These are phyloP conservation scores for Calycina herbarum DNA, from an alignment of 2,329 filamentous ascomycete species.

Conservation along the genomic window DNA sequence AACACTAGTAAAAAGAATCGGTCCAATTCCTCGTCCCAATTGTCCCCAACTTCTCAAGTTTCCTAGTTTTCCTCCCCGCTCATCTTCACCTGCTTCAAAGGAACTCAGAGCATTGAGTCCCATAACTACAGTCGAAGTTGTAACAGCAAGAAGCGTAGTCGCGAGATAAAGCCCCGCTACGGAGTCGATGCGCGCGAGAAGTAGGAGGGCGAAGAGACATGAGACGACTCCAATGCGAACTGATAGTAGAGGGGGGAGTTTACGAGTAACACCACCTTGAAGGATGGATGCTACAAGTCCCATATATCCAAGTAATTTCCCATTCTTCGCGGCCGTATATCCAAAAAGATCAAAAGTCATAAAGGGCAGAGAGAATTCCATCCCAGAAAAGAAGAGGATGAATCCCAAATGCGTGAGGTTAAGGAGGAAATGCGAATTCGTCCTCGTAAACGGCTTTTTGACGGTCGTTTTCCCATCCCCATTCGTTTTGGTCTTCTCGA, in stretches of 20 bases:
- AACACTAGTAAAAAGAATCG: conserved; percentile 86
- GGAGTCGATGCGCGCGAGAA: conserved; percentile 70
- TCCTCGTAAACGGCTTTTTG: conserved; percentile 42
- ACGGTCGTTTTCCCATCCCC: conserved; percentile 30
- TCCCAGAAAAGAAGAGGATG: conserved; percentile 93
- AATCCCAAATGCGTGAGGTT: conserved; percentile 88
- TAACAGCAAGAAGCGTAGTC: conserved; percentile 81
- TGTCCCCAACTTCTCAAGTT: conserved; percentile 82
- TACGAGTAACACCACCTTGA: conserved; percentile 87
- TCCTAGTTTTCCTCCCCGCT: conserved; percentile 84
- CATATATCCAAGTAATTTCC: conserved; percentile 83
- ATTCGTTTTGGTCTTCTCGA: conserved; percentile 15
- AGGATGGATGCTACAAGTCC: conserved; percentile 89
- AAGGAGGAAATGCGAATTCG: conserved; percentile 80
- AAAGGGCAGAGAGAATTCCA: conserved; percentile 97
- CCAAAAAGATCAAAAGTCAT: conserved; percentile 95
- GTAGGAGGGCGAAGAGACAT: conserved; percentile 76
- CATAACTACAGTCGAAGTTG: conserved; percentile 92
- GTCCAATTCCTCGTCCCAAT: conserved; percentile 81
- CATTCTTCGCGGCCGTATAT: conserved; percentile 77
- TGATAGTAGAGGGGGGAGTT: conserved; percentile 76
- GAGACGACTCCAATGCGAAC: conserved; percentile 77
- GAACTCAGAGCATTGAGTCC: conserved; percentile 89
- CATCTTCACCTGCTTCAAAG: conserved; percentile 77
- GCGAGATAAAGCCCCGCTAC: conserved; percentile 75